These are phyloP conservation scores for Trichosporon asahii DNA, from an alignment of 1,284 basidiomycete species.

Conservation along the genomic window DNA sequence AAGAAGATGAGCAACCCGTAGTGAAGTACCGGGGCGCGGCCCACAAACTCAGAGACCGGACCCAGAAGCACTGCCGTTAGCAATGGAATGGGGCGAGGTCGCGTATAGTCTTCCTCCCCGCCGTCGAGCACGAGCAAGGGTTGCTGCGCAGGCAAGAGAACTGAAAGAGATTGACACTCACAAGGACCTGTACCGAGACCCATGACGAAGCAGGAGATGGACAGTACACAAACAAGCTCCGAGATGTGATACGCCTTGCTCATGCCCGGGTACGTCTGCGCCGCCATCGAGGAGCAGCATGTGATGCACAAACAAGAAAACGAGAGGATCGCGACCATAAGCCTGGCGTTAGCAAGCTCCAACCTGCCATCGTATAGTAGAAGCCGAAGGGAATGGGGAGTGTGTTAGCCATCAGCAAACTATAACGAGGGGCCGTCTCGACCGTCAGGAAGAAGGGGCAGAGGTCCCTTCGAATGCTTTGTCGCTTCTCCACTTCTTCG, in stretches of 20 bases:
- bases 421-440: no score
- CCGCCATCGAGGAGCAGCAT: constrained; percentile 67
- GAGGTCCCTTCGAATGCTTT: no score
- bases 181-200: constrained; percentile 58
- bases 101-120: no score
- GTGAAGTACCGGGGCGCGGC: constrained; percentile 50
- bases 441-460: no score
- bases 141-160: no score
- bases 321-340: constrained; percentile 33
- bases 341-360: constrained; percentile 23
- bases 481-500: no score
- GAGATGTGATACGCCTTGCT: constrained; percentile 61
- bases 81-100: neutral
- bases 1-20: constrained; percentile 37
- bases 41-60: constrained; percentile 60
- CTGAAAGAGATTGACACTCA: constrained; percentile 18
- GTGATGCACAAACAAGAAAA: constrained; percentile 59
- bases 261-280: constrained; percentile 64
- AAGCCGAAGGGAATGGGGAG: no score
- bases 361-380: no score
- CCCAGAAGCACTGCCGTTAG: constrained; percentile 55
- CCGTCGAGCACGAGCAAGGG: no score
- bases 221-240: constrained; percentile 67
- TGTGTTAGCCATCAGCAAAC: no score
- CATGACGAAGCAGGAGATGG: constrained; percentile 63